These are phyloP conservation scores for Coemansia sp. DNA, from an alignment of 371 early-diverging fungal genomes.

Conservation along the genomic window DNA sequence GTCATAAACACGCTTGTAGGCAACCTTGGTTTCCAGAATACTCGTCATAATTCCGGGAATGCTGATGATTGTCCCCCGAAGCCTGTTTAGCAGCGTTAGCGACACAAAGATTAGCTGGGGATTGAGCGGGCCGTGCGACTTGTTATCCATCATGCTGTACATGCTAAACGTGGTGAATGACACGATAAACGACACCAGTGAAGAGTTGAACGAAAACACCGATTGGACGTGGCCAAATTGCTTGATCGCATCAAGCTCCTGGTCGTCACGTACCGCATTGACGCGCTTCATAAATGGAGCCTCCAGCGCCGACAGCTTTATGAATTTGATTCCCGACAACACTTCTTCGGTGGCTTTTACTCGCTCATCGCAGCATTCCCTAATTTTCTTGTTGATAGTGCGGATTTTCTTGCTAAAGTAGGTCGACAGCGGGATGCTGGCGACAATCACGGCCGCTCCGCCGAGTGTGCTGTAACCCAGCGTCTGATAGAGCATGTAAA, in stretches of 20 bases:
- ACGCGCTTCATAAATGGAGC: constrained; percentile 46
- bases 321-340: constrained; percentile 86
- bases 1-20: too few relatives aligned
- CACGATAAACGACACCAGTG: constrained; percentile 84
- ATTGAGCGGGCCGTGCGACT: constrained; percentile 60
- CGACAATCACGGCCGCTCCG: constrained; percentile 79
- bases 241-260: constrained; percentile 71
- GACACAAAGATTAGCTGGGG: constrained; percentile 80
- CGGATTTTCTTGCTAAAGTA: constrained; percentile 63
- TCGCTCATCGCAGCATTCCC: constrained; percentile 74
- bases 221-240: constrained; percentile 64
- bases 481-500: constrained; percentile 74
- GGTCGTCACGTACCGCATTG: constrained; percentile 67
- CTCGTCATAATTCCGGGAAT: constrained; percentile 59
- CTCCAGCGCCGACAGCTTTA: constrained; percentile 70
- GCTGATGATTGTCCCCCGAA: constrained; percentile 80
- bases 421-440: constrained; percentile 70
- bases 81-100: constrained; percentile 83
- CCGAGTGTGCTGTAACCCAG: constrained; percentile 84
- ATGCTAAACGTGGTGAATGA: constrained; percentile 77
- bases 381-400: constrained; percentile 70
- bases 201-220: constrained; percentile 61
- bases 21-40: constrained; percentile 52
- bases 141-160: constrained; percentile 55
- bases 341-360: constrained; percentile 86